Conservation (phyloP, 148 eudicot genomes). For the Cornus controversa region DNA sequence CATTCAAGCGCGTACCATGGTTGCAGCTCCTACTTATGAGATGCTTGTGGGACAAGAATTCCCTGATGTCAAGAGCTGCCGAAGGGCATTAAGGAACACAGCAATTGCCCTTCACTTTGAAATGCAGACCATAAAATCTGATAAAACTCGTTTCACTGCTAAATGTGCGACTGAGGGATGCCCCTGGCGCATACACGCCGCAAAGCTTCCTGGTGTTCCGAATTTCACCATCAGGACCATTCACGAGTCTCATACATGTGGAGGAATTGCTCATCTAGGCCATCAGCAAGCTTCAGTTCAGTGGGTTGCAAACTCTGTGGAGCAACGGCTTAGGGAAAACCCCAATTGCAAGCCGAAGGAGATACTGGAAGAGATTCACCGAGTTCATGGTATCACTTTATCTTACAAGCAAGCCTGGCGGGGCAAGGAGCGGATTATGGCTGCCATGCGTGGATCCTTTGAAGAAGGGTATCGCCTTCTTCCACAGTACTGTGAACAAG, state of each 20-base stretch:
- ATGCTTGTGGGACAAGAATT: slow-evolving; percentile 60
- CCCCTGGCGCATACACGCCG: slow-evolving; percentile 67
- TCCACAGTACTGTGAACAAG: slow-evolving; percentile 60
- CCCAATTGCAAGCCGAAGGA: slow-evolving; percentile 64
- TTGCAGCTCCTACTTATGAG: slow-evolving; percentile 35
- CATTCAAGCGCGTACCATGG: slow-evolving; percentile 46
- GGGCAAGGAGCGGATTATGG: slow-evolving; percentile 66
- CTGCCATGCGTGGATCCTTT: slow-evolving; percentile 62
- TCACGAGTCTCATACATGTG: slow-evolving; percentile 46
- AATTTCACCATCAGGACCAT: slow-evolving; percentile 55
- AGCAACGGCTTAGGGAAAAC: slow-evolving; percentile 48
- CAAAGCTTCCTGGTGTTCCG: slow-evolving; percentile 52
- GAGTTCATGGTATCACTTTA: slow-evolving; percentile 57
- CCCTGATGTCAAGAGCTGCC: slow-evolving; percentile 53
- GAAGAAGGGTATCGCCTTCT: slow-evolving; percentile 64
- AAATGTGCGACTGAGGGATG: slow-evolving; percentile 57
- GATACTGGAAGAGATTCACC: slow-evolving; percentile 62
- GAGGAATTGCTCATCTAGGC: slow-evolving; percentile 52
- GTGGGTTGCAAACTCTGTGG: slow-evolving; percentile 61
- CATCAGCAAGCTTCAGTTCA: slow-evolving; percentile 70
- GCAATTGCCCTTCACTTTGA: slow-evolving; percentile 66
- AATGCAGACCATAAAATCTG: slow-evolving; percentile 58
- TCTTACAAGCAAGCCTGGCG: slow-evolving; percentile 73
- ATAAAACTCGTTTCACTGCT: slow-evolving; percentile 61
- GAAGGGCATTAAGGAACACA: slow-evolving; percentile 54